phyloP scores from a whole-genome alignment of 345 rosid genomes.

The Raphanus raphanistrum region DNA sequence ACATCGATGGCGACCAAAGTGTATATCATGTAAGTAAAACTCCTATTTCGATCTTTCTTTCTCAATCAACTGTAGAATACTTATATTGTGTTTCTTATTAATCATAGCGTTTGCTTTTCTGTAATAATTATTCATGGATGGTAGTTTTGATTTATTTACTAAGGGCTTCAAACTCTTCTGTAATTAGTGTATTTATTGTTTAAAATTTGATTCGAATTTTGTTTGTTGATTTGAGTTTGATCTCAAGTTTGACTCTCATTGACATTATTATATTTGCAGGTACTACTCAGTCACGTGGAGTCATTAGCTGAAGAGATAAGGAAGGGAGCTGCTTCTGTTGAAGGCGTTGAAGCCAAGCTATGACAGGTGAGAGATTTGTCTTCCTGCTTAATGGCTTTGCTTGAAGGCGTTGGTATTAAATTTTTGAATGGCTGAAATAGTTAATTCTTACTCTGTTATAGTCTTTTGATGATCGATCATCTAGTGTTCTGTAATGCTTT shows the following conservation, averaged over 20 bases:
- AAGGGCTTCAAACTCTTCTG: no score
- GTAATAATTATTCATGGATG: background rate
- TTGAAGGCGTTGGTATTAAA: no score
- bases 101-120: background rate
- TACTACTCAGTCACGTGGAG: slow-evolving; percentile 95
- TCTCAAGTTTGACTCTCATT: slow-evolving; percentile 13
- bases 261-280: slow-evolving; percentile 39
- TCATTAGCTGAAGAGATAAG: slow-evolving; percentile 84
- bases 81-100: background rate
- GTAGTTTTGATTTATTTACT: background rate
- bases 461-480: no score
- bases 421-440: no score
- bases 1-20: slow-evolving; percentile 64
- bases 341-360: slow-evolving; percentile 89
- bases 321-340: slow-evolving; percentile 91
- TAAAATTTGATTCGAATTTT: background rate
- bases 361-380: slow-evolving; percentile 64
- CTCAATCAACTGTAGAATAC: background rate
- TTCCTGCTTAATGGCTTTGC: no score
- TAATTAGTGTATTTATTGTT: no score
- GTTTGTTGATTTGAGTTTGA: background rate
- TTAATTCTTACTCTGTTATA: no score
- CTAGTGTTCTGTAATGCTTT: no score
- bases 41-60: background rate
- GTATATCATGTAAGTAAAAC: slow-evolving; percentile 63